These are phyloP conservation scores for Euryodendron excelsum DNA, from an alignment of 148 eudicot species.

Conservation along the genomic window DNA sequence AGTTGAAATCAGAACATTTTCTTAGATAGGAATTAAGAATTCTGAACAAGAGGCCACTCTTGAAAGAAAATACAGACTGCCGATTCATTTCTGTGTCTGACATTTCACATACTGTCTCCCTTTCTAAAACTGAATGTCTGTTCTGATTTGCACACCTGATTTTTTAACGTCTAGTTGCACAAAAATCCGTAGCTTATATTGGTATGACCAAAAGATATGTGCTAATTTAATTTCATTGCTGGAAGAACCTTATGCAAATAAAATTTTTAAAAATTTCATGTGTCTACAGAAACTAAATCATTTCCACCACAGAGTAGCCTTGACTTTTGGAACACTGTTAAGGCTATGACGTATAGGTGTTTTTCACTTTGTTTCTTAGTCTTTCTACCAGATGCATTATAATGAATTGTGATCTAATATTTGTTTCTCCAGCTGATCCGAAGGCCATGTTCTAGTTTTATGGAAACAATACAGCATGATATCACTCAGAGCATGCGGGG, in stretches of 20 bases:
- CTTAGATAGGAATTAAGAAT: too few relatives aligned
- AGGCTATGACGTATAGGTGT: background rate
- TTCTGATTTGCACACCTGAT: background rate
- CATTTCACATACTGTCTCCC: too few relatives aligned
- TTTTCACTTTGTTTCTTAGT: background rate
- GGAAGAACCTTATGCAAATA: background rate
- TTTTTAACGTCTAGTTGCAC: background rate
- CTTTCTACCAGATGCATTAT: background rate
- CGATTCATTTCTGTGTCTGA: too few relatives aligned
- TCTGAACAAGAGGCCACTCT: too few relatives aligned
- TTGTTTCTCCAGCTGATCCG: constrained; percentile 50
- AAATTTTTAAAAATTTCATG: background rate
- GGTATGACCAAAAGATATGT: background rate
- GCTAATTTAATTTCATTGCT: background rate
- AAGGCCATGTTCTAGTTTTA: constrained; percentile 45
- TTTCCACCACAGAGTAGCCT: background rate
- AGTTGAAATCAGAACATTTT: too few relatives aligned
- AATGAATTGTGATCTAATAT: background rate
- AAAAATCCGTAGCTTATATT: background rate
- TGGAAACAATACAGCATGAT: constrained; percentile 71
- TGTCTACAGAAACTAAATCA: background rate
- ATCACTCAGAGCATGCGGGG: constrained; percentile 77
- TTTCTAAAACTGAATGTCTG: background rate
- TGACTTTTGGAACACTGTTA: background rate
- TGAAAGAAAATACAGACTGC: too few relatives aligned